phyloP scores from a whole-genome alignment of 2,329 filamentous ascomycete genomes.

The Colletotrichum sp. region DNA sequence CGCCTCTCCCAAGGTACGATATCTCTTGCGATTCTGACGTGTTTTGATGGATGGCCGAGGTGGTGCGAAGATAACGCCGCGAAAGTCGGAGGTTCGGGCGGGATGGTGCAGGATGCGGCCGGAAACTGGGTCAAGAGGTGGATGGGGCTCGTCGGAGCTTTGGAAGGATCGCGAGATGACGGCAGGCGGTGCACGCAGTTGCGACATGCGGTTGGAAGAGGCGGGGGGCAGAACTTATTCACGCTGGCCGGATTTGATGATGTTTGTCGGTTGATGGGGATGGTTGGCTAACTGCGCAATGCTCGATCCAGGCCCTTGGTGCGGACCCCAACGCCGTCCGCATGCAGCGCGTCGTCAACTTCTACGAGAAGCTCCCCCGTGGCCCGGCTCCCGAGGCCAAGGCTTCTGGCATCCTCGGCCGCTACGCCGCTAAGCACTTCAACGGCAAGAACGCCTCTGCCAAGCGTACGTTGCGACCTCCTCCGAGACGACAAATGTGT shows the following conservation, averaged over 20 bases:
- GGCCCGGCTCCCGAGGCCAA: constrained; percentile 85
- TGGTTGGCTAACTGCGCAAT: constrained; percentile 37
- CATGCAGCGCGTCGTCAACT: constrained; percentile 97
- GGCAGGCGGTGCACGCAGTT: neutral
- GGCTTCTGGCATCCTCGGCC: constrained; percentile 80
- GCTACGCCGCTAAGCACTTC: constrained; percentile 93
- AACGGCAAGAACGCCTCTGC: constrained; percentile 84
- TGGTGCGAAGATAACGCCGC: neutral
- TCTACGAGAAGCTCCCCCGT: constrained; percentile 98
- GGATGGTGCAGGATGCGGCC: neutral
- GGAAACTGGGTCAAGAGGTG: neutral
- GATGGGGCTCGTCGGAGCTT: constrained; percentile 13
- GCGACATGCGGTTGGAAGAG: neutral
- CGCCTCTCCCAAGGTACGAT: constrained; percentile 82
- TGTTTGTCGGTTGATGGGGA: neutral
- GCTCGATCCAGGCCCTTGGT: constrained; percentile 77
- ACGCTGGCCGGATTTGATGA: neutral
- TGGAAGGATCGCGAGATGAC: neutral
- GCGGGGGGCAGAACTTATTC: neutral
- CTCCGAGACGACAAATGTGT: neutral
- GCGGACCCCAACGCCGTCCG: constrained; percentile 93
- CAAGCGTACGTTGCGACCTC: constrained; percentile 72
- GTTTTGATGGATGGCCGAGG: constrained; percentile 7
- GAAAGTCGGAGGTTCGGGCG: neutral
- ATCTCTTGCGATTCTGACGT: neutral